Base-by-base conservation (phyloP, 495 filamentous ascomycete species). In the Massariosphaeria phaeospora region DNA sequence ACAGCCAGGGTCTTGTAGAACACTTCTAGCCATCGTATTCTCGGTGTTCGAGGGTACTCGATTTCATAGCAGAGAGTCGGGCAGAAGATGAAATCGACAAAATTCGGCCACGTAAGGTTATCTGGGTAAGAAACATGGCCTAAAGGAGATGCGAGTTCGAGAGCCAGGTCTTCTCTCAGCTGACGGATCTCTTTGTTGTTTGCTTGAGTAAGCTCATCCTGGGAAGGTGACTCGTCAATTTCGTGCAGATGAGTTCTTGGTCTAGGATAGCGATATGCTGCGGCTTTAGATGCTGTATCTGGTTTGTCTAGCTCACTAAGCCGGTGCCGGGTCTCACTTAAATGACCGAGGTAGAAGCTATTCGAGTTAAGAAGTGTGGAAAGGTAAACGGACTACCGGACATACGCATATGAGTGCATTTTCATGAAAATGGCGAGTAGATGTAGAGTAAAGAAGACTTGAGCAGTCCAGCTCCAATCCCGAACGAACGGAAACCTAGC, bases 11-110 rank as follows among this genome's bases (percentile, higher is more conserved):
- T 78, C 71, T 97, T 97, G 67, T 81, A 86, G 27, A 84, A 79
- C 26, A 98, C 77, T 56, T 91, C 84, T n/a, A 78, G 74, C 88
- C 88, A 96, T 57, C 84, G 76, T 24, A 86, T 81, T 7, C 75
- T 73, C 3, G 75, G 70, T 34, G 81, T 91, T 23, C 93, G 84
- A 2, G 93, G 93, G 72, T 97, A 98, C 62, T 96, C 94, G 34
- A 98, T 76, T 70, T 98, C 93, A 69, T 98, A 98, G 73, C 93
- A 98, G 24, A 98, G 77, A 1, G 93, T 98, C 9, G 93, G 93
- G 62, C 93, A 98, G 65, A 90, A 81, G 12, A 96, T 72, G 68
- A 83, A 98, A 71, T 98, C 93, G 27, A 79, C 54, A 65, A 88
- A 96, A 70, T 98, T 98, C 25, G 63, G 58, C 59, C 82, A 71